These are phyloP conservation scores for Sechiopsis laciniata DNA, from an alignment of 306 rosid genomes.

Conservation along the genomic window DNA sequence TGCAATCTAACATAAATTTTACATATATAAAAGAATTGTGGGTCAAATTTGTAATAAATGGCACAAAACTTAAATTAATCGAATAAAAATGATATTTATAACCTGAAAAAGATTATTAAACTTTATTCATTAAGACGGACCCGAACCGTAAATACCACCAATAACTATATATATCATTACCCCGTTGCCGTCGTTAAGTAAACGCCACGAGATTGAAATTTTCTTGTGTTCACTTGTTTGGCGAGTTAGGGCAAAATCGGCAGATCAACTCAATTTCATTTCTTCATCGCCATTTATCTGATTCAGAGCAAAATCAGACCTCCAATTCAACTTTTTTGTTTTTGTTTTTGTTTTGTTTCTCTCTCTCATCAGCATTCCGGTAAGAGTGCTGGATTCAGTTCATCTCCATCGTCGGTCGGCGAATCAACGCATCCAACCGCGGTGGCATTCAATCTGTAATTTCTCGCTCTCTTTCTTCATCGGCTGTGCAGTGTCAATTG, in stretches of 20 bases:
- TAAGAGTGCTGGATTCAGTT: background rate
- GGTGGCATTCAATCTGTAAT: background rate
- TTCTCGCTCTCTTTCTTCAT: background rate
- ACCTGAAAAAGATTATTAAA: background rate
- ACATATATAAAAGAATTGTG: no score
- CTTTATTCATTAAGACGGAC: background rate
- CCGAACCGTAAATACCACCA: background rate
- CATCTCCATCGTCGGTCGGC: constrained; percentile 1
- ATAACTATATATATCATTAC: background rate
- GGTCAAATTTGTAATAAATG: no score
- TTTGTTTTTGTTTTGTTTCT: no score
- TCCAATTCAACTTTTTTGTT: background rate
- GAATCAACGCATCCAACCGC: background rate
- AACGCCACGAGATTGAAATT: no score
- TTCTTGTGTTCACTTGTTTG: no score
- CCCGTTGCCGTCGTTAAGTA: no score
- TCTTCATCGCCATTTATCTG: background rate
- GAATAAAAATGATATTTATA: no score
- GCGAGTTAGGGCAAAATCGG: constrained; percentile 15
- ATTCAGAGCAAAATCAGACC: constrained; percentile 9
- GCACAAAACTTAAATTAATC: no score
- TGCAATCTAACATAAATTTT: no score
- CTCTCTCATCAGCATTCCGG: constrained; percentile 1
- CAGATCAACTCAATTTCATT: background rate
- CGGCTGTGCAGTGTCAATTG: background rate